Base-by-base conservation (phyloP, 2,329 filamentous ascomycete species). In the Clonostachys byssicola region DNA sequence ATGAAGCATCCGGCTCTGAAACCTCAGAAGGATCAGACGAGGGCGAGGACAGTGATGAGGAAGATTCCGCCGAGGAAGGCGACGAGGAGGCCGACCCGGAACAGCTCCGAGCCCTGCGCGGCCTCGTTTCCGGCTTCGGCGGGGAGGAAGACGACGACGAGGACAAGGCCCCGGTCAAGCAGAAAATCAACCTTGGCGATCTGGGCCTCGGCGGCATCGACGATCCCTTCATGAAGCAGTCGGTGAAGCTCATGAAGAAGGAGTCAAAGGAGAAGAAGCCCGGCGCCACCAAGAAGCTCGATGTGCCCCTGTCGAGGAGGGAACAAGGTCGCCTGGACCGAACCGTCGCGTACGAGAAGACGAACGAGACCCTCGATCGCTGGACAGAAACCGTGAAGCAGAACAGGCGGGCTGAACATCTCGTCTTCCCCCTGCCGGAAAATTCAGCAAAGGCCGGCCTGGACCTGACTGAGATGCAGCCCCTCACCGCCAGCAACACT, bases 301-400 rank as follows among this genome's bases (percentile, higher is more conserved):
- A 87, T 33, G 88, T 92, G 3, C 92, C 92, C 13, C 75, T 96
- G 6, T 83, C 89, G 2, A 91, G 88, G 62, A 81, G 92, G 51
- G 88, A 95, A 57, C 92, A 97, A 65, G 91, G 92, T 61, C 83
- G 85, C 44, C 69, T 96, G 14, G 86, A 95, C 59, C 88, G 94
- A 45, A 74, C 76, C 45, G 90, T 84, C 20, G 94, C 94, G 4
- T 95, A 92, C 57, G 83, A 91, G 35, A 92, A 96, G 73, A 92
- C 90, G 44, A 96, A 95, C 59, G 86, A 96, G 65, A 92, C 91
- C 0, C 74, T 99, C 23, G 84, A 89, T 52, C 83, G 90, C 57
- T 99, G 94, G 94, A 86, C 86, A 34, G 92, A 96, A 51, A 97
- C 94, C 0, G 91, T 99, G 59, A 95, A 96, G 69, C 83, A 89